phyloP scores from a whole-genome alignment of 306 rosid species.

The Heteromeles arbutifolia region DNA sequence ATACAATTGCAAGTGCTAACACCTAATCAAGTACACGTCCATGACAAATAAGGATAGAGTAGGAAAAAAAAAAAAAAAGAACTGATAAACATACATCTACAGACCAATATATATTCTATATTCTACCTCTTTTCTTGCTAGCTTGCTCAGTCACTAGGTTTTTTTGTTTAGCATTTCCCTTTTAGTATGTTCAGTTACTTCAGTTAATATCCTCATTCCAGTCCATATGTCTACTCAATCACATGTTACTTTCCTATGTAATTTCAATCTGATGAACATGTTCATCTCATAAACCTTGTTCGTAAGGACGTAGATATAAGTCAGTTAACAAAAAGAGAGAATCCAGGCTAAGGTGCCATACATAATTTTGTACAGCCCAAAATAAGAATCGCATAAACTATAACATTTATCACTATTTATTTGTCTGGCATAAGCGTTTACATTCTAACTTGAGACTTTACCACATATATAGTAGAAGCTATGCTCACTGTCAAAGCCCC shows the following conservation, averaged over 20 bases:
- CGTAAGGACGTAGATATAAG: background rate
- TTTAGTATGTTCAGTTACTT: background rate
- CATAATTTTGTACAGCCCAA: background rate
- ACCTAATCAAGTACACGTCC: background rate
- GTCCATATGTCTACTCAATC: background rate
- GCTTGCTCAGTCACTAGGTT: too few relatives aligned
- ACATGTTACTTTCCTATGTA: background rate
- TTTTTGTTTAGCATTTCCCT: too few relatives aligned
- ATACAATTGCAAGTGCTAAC: background rate
- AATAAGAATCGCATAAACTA: background rate
- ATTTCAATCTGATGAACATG: background rate
- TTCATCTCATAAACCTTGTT: background rate
- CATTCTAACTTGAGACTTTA: constrained; percentile 25
- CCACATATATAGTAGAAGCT: constrained; percentile 94
- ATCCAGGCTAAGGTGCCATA: background rate
- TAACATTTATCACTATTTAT: background rate
- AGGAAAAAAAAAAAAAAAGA: too few relatives aligned
- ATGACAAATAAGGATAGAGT: background rate
- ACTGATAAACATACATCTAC: background rate
- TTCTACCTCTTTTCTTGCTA: background rate
- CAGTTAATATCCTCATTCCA: background rate
- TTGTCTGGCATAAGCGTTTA: background rate
- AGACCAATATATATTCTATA: background rate
- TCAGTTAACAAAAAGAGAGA: background rate
- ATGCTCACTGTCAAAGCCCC: constrained; percentile 76